These are phyloP conservation scores for Ophiognomonia clavigignenti-juglandacearum DNA, from an alignment of 2,329 filamentous ascomycete species.

Conservation along the genomic window DNA sequence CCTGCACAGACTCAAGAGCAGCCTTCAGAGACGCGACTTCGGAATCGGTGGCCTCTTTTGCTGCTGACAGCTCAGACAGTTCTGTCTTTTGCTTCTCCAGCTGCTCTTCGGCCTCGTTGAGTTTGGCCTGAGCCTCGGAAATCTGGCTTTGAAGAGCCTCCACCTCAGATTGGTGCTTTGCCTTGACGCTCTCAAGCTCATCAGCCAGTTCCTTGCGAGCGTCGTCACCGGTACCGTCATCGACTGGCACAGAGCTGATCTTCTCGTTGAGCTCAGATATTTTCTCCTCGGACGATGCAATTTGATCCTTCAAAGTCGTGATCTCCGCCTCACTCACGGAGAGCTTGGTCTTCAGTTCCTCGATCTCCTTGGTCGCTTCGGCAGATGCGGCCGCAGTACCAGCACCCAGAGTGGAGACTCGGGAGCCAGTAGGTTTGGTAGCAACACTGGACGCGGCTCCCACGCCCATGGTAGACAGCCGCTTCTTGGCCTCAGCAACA, in stretches of 20 bases:
- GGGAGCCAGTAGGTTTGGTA: slow-evolving; percentile 36
- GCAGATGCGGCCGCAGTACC: slow-evolving; percentile 33
- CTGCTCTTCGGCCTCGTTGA: slow-evolving; percentile 45
- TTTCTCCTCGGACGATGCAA: slow-evolving; percentile 51
- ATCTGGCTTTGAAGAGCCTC: slow-evolving; percentile 42
- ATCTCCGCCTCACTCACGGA: slow-evolving; percentile 54
- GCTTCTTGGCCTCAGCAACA: slow-evolving; percentile 50
- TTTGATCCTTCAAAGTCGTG: slow-evolving; percentile 50
- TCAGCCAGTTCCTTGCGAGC: slow-evolving; percentile 38
- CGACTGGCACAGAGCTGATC: slow-evolving; percentile 30
- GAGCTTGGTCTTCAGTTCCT: slow-evolving; percentile 57
- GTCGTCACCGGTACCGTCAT: slow-evolving; percentile 34
- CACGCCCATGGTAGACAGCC: slow-evolving; percentile 45
- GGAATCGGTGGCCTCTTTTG: slow-evolving; percentile 43
- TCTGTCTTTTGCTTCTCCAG: slow-evolving; percentile 46
- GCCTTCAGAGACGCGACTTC: slow-evolving; percentile 45
- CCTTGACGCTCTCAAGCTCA: slow-evolving; percentile 44
- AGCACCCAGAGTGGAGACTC: slow-evolving; percentile 24
- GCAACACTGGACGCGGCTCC: slow-evolving; percentile 31
- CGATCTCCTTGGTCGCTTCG: slow-evolving; percentile 49
- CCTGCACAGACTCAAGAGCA: slow-evolving; percentile 42
- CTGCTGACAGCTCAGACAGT: slow-evolving; percentile 40
- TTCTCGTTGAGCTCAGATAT: slow-evolving; percentile 50
- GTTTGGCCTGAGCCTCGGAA: slow-evolving; percentile 44
- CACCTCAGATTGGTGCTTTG: slow-evolving; percentile 44